A percentile compares a stretch with the other conserved stretches of the same genome.
These are phyloP conservation scores for Spinellus fusiger DNA, from an alignment of 192 early-diverging fungal species.

Conservation along the genomic window DNA sequence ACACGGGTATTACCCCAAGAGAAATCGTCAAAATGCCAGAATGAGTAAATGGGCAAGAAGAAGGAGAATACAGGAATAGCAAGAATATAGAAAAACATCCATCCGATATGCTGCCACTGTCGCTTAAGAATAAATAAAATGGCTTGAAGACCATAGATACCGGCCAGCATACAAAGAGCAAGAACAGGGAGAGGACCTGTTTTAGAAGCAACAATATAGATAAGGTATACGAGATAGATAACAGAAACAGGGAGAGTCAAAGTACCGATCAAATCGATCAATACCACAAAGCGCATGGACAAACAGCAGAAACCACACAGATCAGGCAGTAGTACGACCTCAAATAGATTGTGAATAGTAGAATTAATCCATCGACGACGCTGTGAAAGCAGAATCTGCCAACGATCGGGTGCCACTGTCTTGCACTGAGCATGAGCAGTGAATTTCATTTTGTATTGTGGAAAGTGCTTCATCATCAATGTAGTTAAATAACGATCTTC, in stretches of 20 bases:
- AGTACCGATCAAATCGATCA: constrained; percentile 90
- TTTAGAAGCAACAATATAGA: constrained; percentile 56
- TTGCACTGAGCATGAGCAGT: constrained; percentile 87
- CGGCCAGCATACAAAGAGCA: constrained; percentile 79
- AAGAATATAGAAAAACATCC: constrained; percentile 85
- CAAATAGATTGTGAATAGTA: constrained; percentile 97
- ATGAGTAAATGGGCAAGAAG: constrained; percentile 89
- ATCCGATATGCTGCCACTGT: constrained; percentile 73
- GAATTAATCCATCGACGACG: constrained; percentile 98
- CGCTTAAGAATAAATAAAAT: constrained; percentile 69
- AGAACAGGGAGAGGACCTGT: constrained; percentile 66
- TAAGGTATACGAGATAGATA: constrained; percentile 80
- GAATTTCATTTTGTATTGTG: constrained; percentile 92
- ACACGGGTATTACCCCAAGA: constrained; percentile 96
- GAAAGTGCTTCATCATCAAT: constrained; percentile 95
- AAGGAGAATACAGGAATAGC: constrained; percentile 91
- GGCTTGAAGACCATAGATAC: constrained; percentile 85
- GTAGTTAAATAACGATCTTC: constrained; percentile 99
- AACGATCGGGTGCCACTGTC: constrained; percentile 92
- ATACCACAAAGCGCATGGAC: constrained; percentile 95
- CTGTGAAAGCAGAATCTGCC: constrained; percentile 91
- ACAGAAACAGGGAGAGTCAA: constrained; percentile 90
- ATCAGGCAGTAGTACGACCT: constrained; percentile 87
- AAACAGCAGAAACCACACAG: constrained; percentile 97
- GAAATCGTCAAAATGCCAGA: constrained; percentile 99